Base-by-base conservation (phyloP, 2,329 filamentous ascomycete genomes). In the Ophiostoma novo-ulmi region DNA sequence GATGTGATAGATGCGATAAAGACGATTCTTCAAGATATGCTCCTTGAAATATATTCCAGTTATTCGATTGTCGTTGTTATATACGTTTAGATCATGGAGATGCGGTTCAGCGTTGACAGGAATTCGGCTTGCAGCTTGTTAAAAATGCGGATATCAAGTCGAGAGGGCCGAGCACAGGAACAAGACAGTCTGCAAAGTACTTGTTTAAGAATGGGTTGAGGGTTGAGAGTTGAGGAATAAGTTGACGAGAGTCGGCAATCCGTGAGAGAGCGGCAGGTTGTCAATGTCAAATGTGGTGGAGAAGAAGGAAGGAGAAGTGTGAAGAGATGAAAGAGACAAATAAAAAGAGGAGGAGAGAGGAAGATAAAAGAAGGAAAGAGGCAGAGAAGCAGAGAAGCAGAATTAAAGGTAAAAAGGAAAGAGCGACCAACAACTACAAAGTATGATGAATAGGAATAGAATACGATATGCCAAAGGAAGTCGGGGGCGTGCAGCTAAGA, bases 361-460 rank as follows among this genome's bases (percentile, higher is more conserved):
- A n/a, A n/a, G 41, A 65, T 44, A 39, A 44, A 35, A 10, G 36
- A 67, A 48, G n/a, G 65, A 20, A 65, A 70, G 26, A 68, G 36
- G 7, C 31, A 52, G n/a, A 65, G 13, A 38, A 69, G 22, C n/a
- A 26, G 38, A 22, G 17, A 66, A 36, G n/a, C 22, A 35, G 41
- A n/a, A 58, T 52, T 36, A 52, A 38, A 35, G n/a, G 36, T 63
- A 17, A 63, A 22, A 39, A 39, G 26, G 35, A 44, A 67, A 44
- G 65, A 67, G 22, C 36, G 20, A 41, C 36, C 20, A 65, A 20
- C 36, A 26, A 35, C 17, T 36, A n/a, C n/a, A n/a, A n/a, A n/a
- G n/a, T n/a, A 20, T 63, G 26, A 41, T 63, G 61, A 70, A 38
- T 61, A 65, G 58, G 20, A 44, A 52, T 55, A 68, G n/a, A 68